Evolutionary conservation across 768 basidiomycete species (phyloP).

Genomic region (Calocybe gangraenosa): DNA sequence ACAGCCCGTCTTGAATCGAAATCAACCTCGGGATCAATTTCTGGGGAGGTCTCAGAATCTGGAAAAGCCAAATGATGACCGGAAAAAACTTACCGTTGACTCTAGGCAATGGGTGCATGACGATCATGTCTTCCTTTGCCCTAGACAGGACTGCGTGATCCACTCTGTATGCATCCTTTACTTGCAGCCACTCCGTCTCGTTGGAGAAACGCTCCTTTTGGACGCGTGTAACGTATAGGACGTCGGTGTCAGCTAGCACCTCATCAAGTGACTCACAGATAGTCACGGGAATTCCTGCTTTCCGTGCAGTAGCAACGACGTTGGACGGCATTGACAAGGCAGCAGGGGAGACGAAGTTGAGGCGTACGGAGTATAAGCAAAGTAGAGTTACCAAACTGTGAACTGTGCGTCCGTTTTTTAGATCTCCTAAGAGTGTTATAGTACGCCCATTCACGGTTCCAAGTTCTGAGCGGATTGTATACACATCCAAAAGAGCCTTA

Average conservation of each 20-base stretch:
- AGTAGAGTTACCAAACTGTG: slow-evolving; percentile 93
- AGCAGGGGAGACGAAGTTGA: slow-evolving; percentile 93
- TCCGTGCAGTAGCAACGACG: slow-evolving; percentile 79
- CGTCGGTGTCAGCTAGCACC: slow-evolving; percentile 89
- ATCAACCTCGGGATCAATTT: slow-evolving; percentile 98
- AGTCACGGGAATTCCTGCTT: slow-evolving; percentile 73
- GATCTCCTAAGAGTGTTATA: slow-evolving; percentile 88
- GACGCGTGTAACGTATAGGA: slow-evolving; percentile 93
- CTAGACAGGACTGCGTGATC: slow-evolving; percentile 91
- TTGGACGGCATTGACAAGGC: slow-evolving; percentile 84
- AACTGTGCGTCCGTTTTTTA: slow-evolving; percentile 97
- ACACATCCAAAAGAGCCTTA: slow-evolving; percentile 84
- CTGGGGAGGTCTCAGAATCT: slow-evolving; percentile 34
- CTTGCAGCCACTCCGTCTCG: slow-evolving; percentile 81
- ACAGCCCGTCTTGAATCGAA: slow-evolving; percentile 92
- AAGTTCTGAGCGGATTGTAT: slow-evolving; percentile 95
- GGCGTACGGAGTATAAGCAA: slow-evolving; percentile 85
- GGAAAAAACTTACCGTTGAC: slow-evolving; percentile 63
- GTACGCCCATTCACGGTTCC: slow-evolving; percentile 97
- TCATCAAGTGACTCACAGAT: slow-evolving; percentile 90
- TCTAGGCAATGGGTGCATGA: slow-evolving; percentile 98
- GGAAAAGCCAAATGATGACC: not conserved
- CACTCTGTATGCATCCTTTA: slow-evolving; percentile 89
- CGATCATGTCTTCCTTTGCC: slow-evolving; percentile 96
- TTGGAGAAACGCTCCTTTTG: slow-evolving; percentile 91